Percentiles rank a stretch among this genome's conserved stretches.
These are phyloP conservation scores for Oenanthe sinensis DNA, from an alignment of 129 eudicot species.

Conservation along the genomic window DNA sequence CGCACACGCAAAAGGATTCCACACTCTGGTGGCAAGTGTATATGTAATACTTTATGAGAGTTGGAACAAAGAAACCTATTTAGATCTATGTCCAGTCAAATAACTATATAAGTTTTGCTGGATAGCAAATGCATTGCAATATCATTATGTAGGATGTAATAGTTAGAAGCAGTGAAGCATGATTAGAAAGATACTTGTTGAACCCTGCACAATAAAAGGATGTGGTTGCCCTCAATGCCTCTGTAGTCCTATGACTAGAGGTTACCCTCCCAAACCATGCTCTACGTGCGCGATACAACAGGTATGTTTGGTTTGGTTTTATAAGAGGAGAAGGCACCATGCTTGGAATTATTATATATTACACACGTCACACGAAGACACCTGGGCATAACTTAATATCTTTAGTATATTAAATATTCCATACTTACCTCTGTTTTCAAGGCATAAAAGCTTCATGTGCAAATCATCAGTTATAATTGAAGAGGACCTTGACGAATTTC, in stretches of 20 bases:
- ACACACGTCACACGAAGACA: background rate
- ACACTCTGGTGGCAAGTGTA: background rate
- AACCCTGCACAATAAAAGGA: no score
- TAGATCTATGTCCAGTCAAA: background rate
- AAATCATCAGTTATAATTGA: conserved; percentile 52
- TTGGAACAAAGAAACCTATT: background rate
- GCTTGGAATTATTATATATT: background rate
- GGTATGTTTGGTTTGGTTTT: background rate
- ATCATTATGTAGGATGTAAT: background rate
- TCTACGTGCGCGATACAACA: background rate
- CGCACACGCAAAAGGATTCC: background rate
- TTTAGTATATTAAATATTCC: background rate
- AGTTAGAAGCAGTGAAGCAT: no score
- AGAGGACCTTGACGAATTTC: conserved; percentile 27
- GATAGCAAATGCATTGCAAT: background rate
- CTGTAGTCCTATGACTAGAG: background rate
- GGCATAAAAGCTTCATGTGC: conserved; percentile 46
- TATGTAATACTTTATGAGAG: background rate
- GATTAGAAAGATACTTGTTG: no score
- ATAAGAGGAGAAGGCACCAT: background rate
- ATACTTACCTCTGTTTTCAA: conserved; percentile 71
- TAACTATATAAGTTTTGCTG: no score
- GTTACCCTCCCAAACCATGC: background rate
- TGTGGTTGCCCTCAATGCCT: no score
- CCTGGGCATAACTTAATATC: background rate